A percentile compares a stretch with the other conserved stretches of the same genome.
phyloP scores from a whole-genome alignment of 2,329 filamentous ascomycete genomes.

The Fusarium sp. region DNA sequence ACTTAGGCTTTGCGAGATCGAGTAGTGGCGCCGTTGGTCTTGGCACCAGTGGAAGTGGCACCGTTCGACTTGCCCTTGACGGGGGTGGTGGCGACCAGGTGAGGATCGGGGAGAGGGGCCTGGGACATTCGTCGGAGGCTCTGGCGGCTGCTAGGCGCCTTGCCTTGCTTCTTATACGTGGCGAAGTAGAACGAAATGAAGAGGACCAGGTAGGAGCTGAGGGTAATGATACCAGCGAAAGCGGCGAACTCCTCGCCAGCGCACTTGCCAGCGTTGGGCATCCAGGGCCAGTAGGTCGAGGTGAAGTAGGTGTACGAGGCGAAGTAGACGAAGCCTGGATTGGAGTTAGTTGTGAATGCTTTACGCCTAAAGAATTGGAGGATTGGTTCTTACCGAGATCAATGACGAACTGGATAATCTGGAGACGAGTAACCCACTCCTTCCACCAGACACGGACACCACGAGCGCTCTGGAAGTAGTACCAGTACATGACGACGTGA shows the following conservation, averaged over 20 bases:
- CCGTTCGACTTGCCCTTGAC: slow-evolving; percentile 62
- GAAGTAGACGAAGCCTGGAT: slow-evolving; percentile 93
- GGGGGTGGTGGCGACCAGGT: slow-evolving; percentile 71
- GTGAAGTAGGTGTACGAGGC: slow-evolving; percentile 99
- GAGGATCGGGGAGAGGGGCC: slow-evolving; percentile 83
- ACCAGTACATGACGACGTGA: slow-evolving; percentile 99
- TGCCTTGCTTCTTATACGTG: slow-evolving; percentile 92
- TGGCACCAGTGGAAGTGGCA: slow-evolving; percentile 68
- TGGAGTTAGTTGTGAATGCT: slow-evolving; percentile 37
- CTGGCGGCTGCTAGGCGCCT: slow-evolving; percentile 86
- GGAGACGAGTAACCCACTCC: slow-evolving; percentile 98
- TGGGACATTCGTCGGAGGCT: slow-evolving; percentile 77
- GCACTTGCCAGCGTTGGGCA: slow-evolving; percentile 89
- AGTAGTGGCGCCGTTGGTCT: slow-evolving; percentile 73
- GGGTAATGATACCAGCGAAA: slow-evolving; percentile 90
- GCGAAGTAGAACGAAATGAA: slow-evolving; percentile 99
- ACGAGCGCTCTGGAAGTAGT: slow-evolving; percentile 99
- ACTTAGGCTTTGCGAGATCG: slow-evolving; percentile 78
- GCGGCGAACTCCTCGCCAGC: slow-evolving; percentile 98
- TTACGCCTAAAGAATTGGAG: not conserved
- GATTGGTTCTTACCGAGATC: slow-evolving; percentile 81
- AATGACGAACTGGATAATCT: slow-evolving; percentile 97
- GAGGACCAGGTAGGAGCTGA: slow-evolving; percentile 95
- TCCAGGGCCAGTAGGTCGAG: slow-evolving; percentile 87
- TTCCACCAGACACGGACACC: slow-evolving; percentile 99